Evolutionary conservation across 116 monocot genomes (phyloP), one percentile per base, ranked within the genome.

Genomic region (Posidonia oceanica): DNA sequence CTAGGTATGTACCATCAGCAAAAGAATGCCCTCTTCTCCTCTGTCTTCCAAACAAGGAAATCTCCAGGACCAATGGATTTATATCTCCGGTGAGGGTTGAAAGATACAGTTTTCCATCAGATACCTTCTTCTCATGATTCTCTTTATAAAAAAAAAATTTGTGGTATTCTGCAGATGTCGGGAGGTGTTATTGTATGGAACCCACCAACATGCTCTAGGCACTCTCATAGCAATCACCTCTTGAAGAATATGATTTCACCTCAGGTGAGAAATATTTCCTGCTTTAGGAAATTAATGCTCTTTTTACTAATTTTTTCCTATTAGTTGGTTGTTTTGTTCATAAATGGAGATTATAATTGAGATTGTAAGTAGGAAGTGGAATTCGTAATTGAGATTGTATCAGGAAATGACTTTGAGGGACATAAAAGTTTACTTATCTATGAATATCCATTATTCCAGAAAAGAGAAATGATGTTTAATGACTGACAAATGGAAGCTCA

Each of bases 141-240:
- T 72, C 3, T 68, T 39, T n/a, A 17, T 48, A 40, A 71, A 40
- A 22, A 21, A 40, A 22, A 21, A 52, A 68, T 7, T 36, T 75
- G 7, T 48, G 38, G 36, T 70, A 36, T 57, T 82, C 48, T 79
- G 29, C 72, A 96, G 91, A 91, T 87, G 91, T 96, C 91, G 96
- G 96, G 96, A 66, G 96, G 96, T 64, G 80, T 89, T 57, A 72
- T 78, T 73, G 85, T 96, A 53, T 96, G 96, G 96, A 96, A 96
- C 57, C 91, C 89, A 63, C 89, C 86, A 36, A 63, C 64, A 14
- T 91, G 96, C 77, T 83, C 73, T 63, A 52, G 54, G 66, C 53
- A 74, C 70, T 71, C 75, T 21, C 75, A 79, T 40, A 69, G 37
- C 66, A 38, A 40, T 60, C 55, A 71, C 74, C 23, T 52, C 14